These are phyloP conservation scores for Mycena leptocephala DNA, from an alignment of 768 basidiomycete species.

Conservation along the genomic window DNA sequence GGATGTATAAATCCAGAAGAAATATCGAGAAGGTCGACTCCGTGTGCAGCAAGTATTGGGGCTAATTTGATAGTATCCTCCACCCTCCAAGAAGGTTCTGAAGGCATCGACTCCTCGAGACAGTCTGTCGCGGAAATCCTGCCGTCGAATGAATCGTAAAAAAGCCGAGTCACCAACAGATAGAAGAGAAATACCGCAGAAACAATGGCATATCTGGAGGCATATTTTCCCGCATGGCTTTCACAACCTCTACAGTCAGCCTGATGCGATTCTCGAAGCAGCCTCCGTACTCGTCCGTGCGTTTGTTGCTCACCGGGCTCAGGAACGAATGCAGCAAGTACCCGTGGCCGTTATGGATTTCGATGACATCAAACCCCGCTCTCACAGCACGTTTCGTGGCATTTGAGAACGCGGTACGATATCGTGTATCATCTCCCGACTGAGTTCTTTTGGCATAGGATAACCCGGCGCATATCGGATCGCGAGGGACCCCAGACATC, in stretches of 20 bases:
- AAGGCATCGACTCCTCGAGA: constrained; percentile 63
- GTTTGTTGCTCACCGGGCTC: constrained; percentile 73
- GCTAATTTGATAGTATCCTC: constrained; percentile 72
- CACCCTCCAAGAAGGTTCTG: constrained; percentile 68
- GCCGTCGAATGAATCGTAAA: background rate
- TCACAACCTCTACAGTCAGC: constrained; percentile 74
- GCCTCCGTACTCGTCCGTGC: constrained; percentile 81
- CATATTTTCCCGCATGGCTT: constrained; percentile 74
- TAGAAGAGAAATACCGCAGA: constrained; percentile 63
- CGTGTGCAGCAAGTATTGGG: constrained; percentile 63
- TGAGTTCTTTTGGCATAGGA: constrained; percentile 71
- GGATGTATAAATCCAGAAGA: constrained; percentile 66
- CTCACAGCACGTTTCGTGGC: constrained; percentile 68
- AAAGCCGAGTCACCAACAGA: background rate
- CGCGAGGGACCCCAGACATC: constrained; percentile 73
- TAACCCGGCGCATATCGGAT: constrained; percentile 61
- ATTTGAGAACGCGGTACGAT: constrained; percentile 70
- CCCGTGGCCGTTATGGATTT: constrained; percentile 79
- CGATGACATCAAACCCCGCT: constrained; percentile 75
- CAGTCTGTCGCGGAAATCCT: constrained; percentile 78
- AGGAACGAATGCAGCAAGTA: constrained; percentile 73
- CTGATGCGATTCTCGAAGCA: constrained; percentile 80
- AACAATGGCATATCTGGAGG: constrained; percentile 79
- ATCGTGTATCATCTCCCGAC: constrained; percentile 68
- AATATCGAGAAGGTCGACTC: constrained; percentile 77